Base-by-base conservation (phyloP, 179 eudicot genomes). In the Heliamphora pulchella region DNA sequence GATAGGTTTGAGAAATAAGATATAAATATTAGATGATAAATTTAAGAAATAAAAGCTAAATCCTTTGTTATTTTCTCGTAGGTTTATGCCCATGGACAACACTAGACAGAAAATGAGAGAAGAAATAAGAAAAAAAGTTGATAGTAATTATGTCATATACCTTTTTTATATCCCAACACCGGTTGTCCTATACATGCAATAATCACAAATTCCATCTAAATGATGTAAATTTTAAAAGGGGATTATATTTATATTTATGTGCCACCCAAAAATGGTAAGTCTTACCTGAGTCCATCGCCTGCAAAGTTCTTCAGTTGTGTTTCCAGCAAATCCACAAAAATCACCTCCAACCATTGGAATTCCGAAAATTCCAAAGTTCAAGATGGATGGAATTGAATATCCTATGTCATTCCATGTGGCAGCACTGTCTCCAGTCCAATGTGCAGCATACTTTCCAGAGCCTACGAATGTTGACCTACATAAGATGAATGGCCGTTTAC, bases 301-400 rank as follows among this genome's bases (percentile, higher is more conserved):
- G 81, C 97, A 94, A 20, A 93, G 93, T 80, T 93, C 94, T 87
- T 93, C 98, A 18, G 88, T 89, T 0, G 98, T 91, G 51, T 87
- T 65, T 5, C 77, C 81, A 66, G 70, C 5, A 80, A 92, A 93
- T 8, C 98, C 98, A 77, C 98, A 93, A 15, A 93, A 92, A 85
- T 93, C 98, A 1, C 94, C 93, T 76, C 96, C 98, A 75, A 93
- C 90, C 98, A 93, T 93, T 9, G 98, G 94, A 61, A 93, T 82
- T 11, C 97, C 98, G 74, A 89, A 92, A 7, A 93, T 63, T 65
- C 97, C 97, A 66, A 80, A 91, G 77, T 83, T 89, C 58, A 93
- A 81, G 44, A 93, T 88, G 46, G 89, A 71, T 0, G 98, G 94
- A 75, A 93, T 92, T 1, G 92, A 78, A 73, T 92, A 92, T 2